Evolutionary conservation across 805 yeast species (phyloP), one percentile per base, ranked within the genome.

Genomic region (Clavispora vitiphila): DNA sequence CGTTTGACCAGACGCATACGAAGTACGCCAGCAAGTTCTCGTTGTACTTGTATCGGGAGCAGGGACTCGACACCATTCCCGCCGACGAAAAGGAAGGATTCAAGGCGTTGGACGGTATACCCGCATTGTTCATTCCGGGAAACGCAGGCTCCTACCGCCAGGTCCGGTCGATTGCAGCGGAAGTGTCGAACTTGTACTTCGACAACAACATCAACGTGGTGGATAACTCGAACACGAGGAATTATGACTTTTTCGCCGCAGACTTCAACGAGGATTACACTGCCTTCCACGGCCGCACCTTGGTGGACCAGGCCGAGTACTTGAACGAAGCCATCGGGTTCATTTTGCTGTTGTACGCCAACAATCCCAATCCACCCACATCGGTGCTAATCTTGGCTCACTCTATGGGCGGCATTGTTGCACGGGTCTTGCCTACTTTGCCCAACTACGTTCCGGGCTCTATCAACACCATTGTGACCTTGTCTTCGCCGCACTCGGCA

Each of bases 341-440:
- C 56, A 89, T 91, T 18, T 62, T 93, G 14, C 75, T 78, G 3
- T 64, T 91, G 5, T 91, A 91, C 54, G 49, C 61, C n/a, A 48
- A 66, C 8, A 61, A 58, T 16, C 56, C 59, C 1, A 54, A 59
- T 7, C 65, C 67, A 24, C 93, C 93, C 0, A 58, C 61, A 21
- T 84, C 96, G 0, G 95, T 91, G 1, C 77, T 91, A 0, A 58
- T 91, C 0, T 50, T 91, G 1, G 96, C 88, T 2, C 99, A 91
- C 65, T 91, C 98, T 0, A 91, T 91, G 99, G 99, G 99, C 32
- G 99, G 99, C 3, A 77, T 91, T 14, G 98, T 93, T 1, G 85
- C 96, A 3, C 72, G 98, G 44, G 81, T 87, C 0, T 78, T 90
- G 78, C 72, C 87, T 6, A 80, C 95, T 0, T 63, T 91, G 40